phyloP scores from a whole-genome alignment of 1,284 basidiomycete species.

The Amanita bisporigera region DNA sequence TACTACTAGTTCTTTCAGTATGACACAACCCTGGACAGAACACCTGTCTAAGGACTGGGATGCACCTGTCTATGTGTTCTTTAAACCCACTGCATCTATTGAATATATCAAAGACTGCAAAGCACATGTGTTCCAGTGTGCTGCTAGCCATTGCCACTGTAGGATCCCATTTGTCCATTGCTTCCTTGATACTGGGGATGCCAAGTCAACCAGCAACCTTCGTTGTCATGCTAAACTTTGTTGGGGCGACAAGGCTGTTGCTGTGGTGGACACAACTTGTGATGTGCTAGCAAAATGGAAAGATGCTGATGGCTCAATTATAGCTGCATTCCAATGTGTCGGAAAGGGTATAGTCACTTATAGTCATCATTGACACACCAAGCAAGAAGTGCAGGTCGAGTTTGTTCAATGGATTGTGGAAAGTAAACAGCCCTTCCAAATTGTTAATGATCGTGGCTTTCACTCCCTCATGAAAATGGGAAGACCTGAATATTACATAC shows the following conservation, averaged over 20 bases:
- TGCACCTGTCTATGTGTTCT: neutral
- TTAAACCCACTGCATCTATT: conserved; percentile 4
- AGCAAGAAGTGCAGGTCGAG: conserved; percentile 15
- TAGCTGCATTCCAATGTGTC: conserved; percentile 15
- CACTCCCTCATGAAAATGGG: conserved; percentile 5
- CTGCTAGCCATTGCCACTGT: conserved; percentile 29
- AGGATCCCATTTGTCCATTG: conserved; percentile 20
- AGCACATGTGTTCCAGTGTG: conserved; percentile 39
- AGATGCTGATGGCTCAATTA: conserved; percentile 19
- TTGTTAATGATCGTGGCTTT: conserved; percentile 5
- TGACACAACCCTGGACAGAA: too few species aligned
- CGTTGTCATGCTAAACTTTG: conserved; percentile 41
- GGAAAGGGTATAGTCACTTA: conserved; percentile 23
- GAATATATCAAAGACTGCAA: conserved; percentile 9
- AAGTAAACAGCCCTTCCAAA: conserved; percentile 7
- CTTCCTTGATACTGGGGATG: conserved; percentile 37
- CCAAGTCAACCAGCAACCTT: conserved; percentile 43
- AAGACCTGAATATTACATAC: neutral
- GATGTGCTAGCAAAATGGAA: conserved; percentile 16
- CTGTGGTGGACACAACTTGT: conserved; percentile 25
- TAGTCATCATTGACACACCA: conserved; percentile 22
- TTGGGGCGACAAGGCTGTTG: conserved; percentile 42
- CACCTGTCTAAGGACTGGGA: neutral
- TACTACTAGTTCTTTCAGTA: neutral
- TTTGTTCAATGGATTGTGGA: conserved; percentile 14